Percentiles rank a stretch among this genome's conserved stretches.
phyloP scores from a whole-genome alignment of 2,329 filamentous ascomycete species.

The Cytospora piceicola region DNA sequence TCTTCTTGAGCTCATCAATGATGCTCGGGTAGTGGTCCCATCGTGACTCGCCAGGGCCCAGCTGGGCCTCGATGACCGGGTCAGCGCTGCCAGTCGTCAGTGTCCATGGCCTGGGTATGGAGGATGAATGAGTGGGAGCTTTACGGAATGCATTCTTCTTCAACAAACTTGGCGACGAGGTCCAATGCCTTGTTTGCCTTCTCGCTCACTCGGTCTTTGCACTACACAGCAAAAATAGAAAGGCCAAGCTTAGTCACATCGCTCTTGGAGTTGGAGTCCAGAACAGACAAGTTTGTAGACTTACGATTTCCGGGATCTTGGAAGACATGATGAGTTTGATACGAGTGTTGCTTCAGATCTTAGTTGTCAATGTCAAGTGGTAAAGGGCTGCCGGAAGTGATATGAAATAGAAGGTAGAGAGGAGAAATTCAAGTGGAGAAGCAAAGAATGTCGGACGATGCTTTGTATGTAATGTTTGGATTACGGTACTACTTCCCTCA shows the following conservation, averaged over 20 bases:
- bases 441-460: neutral
- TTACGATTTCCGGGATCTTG: constrained; percentile 35
- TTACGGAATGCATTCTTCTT: constrained; percentile 89
- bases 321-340: constrained; percentile 33
- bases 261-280: neutral
- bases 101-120: constrained; percentile 2
- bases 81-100: constrained; percentile 63
- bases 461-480: neutral
- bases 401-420: neutral
- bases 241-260: constrained; percentile 23
- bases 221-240: constrained; percentile 39
- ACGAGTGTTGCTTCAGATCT: neutral
- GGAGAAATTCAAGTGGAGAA: neutral
- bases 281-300: constrained; percentile 2
- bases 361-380: neutral
- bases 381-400: neutral
- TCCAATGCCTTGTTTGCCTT: constrained; percentile 83
- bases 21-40: constrained; percentile 81
- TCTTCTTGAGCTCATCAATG: constrained; percentile 86
- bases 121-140: constrained; percentile 34
- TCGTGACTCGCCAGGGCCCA: constrained; percentile 74
- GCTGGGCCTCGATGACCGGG: constrained; percentile 75
- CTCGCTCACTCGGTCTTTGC: constrained; percentile 71
- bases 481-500: neutral
- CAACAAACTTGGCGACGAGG: constrained; percentile 90